Evolutionary conservation across 2,329 filamentous ascomycete genomes (phyloP).

Genomic region (Talaromyces funiculosus): DNA sequence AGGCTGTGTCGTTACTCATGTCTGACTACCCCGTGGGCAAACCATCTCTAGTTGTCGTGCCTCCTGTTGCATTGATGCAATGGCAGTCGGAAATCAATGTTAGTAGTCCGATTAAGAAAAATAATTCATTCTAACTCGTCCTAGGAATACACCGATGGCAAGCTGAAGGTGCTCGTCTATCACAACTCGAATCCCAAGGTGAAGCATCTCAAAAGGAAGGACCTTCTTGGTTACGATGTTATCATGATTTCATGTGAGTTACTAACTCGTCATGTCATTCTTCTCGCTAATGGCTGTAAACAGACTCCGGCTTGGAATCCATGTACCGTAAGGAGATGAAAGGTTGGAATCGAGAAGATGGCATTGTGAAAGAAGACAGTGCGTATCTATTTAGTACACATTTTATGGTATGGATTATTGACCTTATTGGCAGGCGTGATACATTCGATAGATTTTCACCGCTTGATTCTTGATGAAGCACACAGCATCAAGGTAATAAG

Average conservation of each 20-base stretch:
- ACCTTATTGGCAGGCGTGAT: conserved; percentile 55
- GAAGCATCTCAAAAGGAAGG: conserved; percentile 67
- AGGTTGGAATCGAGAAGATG: conserved; percentile 75
- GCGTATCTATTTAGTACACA: conserved; percentile 13
- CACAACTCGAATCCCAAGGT: conserved; percentile 81
- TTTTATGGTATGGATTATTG: background rate
- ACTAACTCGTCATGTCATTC: background rate
- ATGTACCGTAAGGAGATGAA: conserved; percentile 89
- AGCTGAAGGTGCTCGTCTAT: conserved; percentile 82
- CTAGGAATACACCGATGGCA: conserved; percentile 69
- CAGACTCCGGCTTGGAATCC: conserved; percentile 67
- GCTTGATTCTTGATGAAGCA: conserved; percentile 88
- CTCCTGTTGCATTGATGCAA: conserved; percentile 91
- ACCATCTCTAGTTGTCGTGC: conserved; percentile 82
- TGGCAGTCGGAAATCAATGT: conserved; percentile 78
- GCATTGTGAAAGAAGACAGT: conserved; percentile 71
- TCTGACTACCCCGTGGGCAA: conserved; percentile 82
- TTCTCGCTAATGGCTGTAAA: background rate
- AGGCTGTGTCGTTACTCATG: conserved; percentile 97
- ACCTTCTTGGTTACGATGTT: conserved; percentile 78
- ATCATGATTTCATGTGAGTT: conserved; percentile 95
- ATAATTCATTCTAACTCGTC: conserved; percentile 4
- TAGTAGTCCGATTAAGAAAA: conserved; percentile 21
- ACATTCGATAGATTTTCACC: conserved; percentile 80
- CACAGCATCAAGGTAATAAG: conserved; percentile 74